A percentile compares a stretch with the other conserved stretches of the same genome.
Conservation (phyloP, 2,329 filamentous ascomycete genomes). For the Aspergillus sp. region DNA sequence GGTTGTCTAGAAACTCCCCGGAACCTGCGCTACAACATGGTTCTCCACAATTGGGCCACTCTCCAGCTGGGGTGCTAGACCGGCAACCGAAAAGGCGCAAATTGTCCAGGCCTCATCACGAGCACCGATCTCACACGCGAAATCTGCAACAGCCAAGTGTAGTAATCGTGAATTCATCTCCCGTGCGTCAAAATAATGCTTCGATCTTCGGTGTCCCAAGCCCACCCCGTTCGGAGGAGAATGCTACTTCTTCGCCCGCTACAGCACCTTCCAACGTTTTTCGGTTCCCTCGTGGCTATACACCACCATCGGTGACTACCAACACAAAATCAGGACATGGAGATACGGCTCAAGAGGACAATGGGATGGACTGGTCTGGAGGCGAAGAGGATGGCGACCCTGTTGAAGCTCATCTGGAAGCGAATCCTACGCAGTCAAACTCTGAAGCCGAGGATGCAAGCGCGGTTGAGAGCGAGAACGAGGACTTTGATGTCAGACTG, state of each 20-base stretch:
- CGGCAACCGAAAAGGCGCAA: conserved; percentile 41
- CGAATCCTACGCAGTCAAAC: conserved; percentile 18
- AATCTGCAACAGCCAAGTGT: conserved; percentile 24
- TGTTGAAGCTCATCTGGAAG: conserved; percentile 23
- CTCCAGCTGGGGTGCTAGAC: background rate
- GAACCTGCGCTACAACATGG: background rate
- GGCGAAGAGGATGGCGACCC: conserved; percentile 17
- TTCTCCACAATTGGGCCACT: conserved; percentile 4
- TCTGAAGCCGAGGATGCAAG: conserved; percentile 19
- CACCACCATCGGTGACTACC: conserved; percentile 31
- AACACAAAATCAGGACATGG: conserved; percentile 25
- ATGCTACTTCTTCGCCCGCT: conserved; percentile 30
- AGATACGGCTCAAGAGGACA: conserved; percentile 21
- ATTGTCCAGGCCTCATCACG: conserved; percentile 25
- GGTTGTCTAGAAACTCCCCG: background rate
- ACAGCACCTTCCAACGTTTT: conserved; percentile 31
- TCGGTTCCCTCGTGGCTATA: conserved; percentile 39
- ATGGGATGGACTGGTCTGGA: conserved; percentile 16
- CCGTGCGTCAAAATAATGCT: conserved; percentile 6
- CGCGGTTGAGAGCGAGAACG: conserved; percentile 8
- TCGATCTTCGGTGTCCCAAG: conserved; percentile 41
- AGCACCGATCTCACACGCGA: conserved; percentile 12
- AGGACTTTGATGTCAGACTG: conserved; percentile 33
- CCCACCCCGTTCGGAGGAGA: conserved; percentile 40
- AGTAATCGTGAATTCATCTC: conserved; percentile 28